Percentiles rank a stretch among this genome's conserved stretches.
Conservation (phyloP, 2,329 filamentous ascomycete genomes). For the Trichoderma cornu-damae region DNA sequence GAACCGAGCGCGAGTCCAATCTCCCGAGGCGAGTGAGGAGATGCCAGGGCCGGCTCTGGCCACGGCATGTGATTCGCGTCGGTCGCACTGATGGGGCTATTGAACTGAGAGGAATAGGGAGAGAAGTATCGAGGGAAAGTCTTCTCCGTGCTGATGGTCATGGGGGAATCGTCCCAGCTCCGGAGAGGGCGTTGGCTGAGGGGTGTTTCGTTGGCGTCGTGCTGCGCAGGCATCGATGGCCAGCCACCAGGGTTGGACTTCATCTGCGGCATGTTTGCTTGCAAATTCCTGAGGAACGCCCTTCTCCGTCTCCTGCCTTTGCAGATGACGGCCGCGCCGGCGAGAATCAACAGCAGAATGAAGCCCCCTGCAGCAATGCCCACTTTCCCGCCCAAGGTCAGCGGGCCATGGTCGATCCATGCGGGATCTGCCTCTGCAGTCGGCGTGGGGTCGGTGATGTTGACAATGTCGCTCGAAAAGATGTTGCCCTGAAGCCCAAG, state of each 20-base stretch:
- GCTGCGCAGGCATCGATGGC: constrained; percentile 32
- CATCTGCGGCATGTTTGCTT: constrained; percentile 32
- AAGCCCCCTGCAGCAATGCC: constrained; percentile 53
- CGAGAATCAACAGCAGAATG: constrained; percentile 41
- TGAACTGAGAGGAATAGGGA: constrained; percentile 56
- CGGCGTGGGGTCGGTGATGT: constrained; percentile 46
- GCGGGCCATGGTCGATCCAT: constrained; percentile 39
- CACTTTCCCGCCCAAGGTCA: constrained; percentile 52
- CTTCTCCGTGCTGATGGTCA: constrained; percentile 40
- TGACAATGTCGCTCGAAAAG: constrained; percentile 46
- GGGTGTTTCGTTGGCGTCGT: constrained; percentile 28
- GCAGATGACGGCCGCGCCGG: constrained; percentile 51
- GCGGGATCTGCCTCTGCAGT: constrained; percentile 37
- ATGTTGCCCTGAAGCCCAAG: constrained; percentile 48
- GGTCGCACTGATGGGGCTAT: constrained; percentile 48
- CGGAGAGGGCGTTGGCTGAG: constrained; percentile 26
- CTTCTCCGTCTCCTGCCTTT: constrained; percentile 52
- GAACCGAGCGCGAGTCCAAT: constrained; percentile 22
- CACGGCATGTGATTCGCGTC: constrained; percentile 35
- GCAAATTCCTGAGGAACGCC: constrained; percentile 46
- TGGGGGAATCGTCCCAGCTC: constrained; percentile 43
- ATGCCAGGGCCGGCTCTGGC: constrained; percentile 28
- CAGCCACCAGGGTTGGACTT: constrained; percentile 33
- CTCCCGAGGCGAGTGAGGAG: constrained; percentile 15
- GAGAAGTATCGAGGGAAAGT: constrained; percentile 48